Evolutionary conservation across 495 filamentous ascomycete genomes (phyloP).

Genomic region (Penicillium silybi): DNA sequence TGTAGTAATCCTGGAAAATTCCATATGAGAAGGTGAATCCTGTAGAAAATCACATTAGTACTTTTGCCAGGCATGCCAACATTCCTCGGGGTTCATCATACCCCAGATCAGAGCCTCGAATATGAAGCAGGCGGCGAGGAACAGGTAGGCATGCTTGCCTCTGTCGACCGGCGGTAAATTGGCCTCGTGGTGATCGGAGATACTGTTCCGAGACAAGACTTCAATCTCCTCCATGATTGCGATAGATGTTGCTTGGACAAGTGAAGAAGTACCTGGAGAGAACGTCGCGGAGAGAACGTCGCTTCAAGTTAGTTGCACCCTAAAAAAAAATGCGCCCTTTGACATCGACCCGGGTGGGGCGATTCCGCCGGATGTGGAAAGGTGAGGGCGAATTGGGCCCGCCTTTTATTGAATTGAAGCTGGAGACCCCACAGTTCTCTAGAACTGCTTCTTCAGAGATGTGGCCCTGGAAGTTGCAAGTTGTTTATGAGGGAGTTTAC

Average conservation of each 20-base stretch:
- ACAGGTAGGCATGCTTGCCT: constrained; percentile 62
- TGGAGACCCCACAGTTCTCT: not conserved
- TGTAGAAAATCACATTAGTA: constrained; percentile 12
- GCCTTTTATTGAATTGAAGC: not conserved
- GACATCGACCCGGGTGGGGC: not conserved
- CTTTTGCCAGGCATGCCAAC: not conserved
- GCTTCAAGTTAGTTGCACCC: not conserved
- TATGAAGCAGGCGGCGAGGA: constrained; percentile 57
- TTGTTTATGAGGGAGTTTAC: too few species aligned
- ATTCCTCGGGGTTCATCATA: constrained; percentile 20
- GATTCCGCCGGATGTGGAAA: not conserved
- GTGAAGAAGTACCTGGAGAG: not conserved
- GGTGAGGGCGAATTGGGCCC: not conserved
- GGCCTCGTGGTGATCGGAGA: constrained; percentile 19
- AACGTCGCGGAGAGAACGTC: not conserved
- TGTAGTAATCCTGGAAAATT: constrained; percentile 58
- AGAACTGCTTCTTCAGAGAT: not conserved
- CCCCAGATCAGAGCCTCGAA: constrained; percentile 67
- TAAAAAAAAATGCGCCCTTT: not conserved
- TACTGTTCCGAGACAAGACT: constrained; percentile 3
- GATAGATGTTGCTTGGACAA: not conserved
- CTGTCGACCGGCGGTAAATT: constrained; percentile 50
- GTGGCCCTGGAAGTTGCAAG: too few species aligned
- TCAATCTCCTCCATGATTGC: constrained; percentile 11
- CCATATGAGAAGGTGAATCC: constrained; percentile 64